Base-by-base conservation (phyloP, 2,329 filamentous ascomycete genomes). In the Xylaria sp. region DNA sequence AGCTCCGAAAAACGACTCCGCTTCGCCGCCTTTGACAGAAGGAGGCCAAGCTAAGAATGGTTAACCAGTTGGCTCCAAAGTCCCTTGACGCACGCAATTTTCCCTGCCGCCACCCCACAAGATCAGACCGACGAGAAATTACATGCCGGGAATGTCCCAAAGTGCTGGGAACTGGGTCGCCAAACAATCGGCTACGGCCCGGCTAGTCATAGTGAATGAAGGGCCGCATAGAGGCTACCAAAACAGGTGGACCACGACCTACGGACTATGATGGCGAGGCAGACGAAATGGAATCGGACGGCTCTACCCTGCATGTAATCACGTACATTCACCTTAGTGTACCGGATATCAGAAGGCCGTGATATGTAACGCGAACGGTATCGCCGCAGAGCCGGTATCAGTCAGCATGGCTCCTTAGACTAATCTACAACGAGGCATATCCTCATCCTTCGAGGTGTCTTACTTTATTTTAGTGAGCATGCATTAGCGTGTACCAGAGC, bases 401-500 rank as follows among this genome's bases (percentile, higher is more conserved):
- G 40, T 45, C 54, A 56, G 40, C 60, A 63, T 57, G 60, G 60
- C 49, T 60, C 56, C 60, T 52, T 56, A 42, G 47, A 63, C 42
- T 51, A 23, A 9, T 9, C 28, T 31, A 31, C 28, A 31, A 31
- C 5, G 28, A 31, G 42, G 37, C 31, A 31, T 57, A 55, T 59
- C 52, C 64, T 65, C 61, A 58, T 64, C 56, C 62, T 67, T 67
- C 62, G 31, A 61, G 60, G 68, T 72, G 71, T 73, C 70, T 72
- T 67, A 71, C 70, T 68, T 72, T 67, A 70, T 71, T 70, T 66
- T 70, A 66, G 66, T 70, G 66, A 72, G 64, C 71, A 72, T 74
- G 72, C 72, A 74, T 74, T 74, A 74, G 72, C 72, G 72, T 73
- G 71, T 73, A 73, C 72, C 72, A 70, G 72, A 72, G 69, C 70